Conservation (phyloP, 2,329 filamentous ascomycete genomes). For the Cordyceps militaris region DNA sequence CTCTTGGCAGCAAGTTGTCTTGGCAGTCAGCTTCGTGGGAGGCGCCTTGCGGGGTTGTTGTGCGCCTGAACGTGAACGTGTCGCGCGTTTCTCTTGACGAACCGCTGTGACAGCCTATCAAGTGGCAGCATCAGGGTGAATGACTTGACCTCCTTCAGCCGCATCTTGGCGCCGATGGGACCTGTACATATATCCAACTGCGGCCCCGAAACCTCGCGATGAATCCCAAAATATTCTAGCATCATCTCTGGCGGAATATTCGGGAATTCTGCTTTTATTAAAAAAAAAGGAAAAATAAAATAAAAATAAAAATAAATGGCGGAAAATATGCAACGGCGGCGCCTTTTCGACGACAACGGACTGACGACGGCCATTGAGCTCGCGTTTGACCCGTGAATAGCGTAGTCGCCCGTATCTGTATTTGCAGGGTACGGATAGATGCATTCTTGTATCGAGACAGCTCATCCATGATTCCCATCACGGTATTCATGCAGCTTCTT, state of each 20-base stretch:
- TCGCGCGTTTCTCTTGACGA: background rate
- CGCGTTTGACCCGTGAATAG: background rate
- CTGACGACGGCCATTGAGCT: background rate
- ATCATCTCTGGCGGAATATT: background rate
- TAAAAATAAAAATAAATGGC: background rate
- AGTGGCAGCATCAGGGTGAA: background rate
- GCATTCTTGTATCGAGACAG: background rate
- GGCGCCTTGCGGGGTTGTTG: background rate
- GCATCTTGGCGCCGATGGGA: background rate
- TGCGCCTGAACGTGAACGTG: background rate
- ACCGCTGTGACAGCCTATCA: background rate
- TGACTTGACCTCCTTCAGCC: background rate
- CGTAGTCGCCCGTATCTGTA: background rate
- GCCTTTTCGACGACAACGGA: background rate
- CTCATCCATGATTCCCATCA: background rate
- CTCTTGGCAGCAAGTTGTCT: background rate
- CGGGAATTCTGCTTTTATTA: background rate
- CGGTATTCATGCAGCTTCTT: background rate
- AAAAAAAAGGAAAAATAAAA: background rate
- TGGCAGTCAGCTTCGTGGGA: background rate
- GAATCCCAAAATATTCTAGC: background rate
- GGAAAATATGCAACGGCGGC: background rate
- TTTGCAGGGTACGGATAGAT: background rate
- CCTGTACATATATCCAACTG: background rate
- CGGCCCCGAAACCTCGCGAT: background rate